Evolutionary conservation across 192 early-diverging fungal species (phyloP), one percentile per base, ranked within the genome.

Genomic region (Linnemannia hyalina): DNA sequence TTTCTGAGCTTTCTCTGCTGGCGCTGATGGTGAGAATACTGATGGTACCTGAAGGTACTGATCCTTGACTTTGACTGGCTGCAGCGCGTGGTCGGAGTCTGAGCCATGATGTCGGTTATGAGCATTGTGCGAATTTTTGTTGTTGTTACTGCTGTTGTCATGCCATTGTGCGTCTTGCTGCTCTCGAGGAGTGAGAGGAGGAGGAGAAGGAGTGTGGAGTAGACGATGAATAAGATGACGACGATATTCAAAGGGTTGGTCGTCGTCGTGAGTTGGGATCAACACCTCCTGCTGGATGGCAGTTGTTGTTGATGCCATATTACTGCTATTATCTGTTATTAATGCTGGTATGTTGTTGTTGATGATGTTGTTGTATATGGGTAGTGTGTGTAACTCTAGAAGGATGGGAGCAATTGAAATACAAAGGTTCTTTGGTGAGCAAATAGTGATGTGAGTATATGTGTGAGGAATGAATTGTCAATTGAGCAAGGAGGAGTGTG

Each of bases 291-390:
- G 60, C 9, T 65, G 60, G 60, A 65, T 9, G 4, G 60, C 22
- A n/a, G 57, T n/a, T 26, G 57, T 65, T 65, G 57, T 65, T 65
- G 60, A 65, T 65, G 60, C 35, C 60, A 65, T 60, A 23, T 26
- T 60, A 60, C 10, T 26, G 5, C 13, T 46, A 55, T n/a, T 60
- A 18, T 32, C 11, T 65, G 26, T 15, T 65, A 13, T 15, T 35
- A 29, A 15, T 65, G 60, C 26, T 65, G 26, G n/a, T 65, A 65
- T 65, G 60, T 60, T 23, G n/a, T 65, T 65, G 26, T 32, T 65
- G 11, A 32, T 65, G n/a, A 15, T 65, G 29, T 32, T 60, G 57
- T 60, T 29, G 60, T 63, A 57, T 57, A 4, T 6, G 54, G 5
- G 54, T 63, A 13, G 26, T 65, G 29, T 65, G 60, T 65, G 29